A percentile compares a stretch with the other conserved stretches of the same genome.
Evolutionary conservation across 129 eudicot genomes (phyloP).

Genomic region (Cynara cardunculus): DNA sequence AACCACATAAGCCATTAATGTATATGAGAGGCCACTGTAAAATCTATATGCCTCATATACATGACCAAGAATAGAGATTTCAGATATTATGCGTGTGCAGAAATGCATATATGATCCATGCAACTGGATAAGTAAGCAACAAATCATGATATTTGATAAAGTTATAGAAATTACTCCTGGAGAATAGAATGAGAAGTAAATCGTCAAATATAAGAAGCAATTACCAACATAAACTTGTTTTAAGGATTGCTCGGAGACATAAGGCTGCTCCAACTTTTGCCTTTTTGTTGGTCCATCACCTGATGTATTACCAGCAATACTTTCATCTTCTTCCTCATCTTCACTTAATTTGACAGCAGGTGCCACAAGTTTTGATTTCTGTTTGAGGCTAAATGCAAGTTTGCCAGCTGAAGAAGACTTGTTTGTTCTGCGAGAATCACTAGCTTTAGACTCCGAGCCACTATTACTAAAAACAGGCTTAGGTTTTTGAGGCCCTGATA

Average conservation of each 20-base stretch:
- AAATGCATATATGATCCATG: background rate
- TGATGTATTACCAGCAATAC: conserved; percentile 37
- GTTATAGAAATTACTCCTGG: background rate
- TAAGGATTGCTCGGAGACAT: conserved; percentile 34
- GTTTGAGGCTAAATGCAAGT: conserved; percentile 79
- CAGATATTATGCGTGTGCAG: background rate
- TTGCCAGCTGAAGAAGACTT: conserved; percentile 55
- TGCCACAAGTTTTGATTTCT: conserved; percentile 60
- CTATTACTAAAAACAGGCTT: conserved; percentile 24
- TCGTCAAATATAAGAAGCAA: conserved; percentile 24
- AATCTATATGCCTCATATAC: background rate
- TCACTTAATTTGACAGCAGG: conserved; percentile 70
- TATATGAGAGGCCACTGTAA: background rate
- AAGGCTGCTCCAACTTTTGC: conserved; percentile 43
- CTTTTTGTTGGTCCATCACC: conserved; percentile 51
- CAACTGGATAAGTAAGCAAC: background rate
- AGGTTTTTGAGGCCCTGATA: conserved; percentile 17
- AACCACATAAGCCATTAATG: background rate
- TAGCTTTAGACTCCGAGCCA: conserved; percentile 27
- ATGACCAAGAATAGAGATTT: background rate
- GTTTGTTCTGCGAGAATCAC: conserved; percentile 31
- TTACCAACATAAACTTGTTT: conserved; percentile 69
- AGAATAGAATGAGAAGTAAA: background rate
- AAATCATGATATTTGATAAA: background rate
- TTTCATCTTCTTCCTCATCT: conserved; percentile 64